Base-by-base conservation (phyloP, 2,329 filamentous ascomycete genomes). In the Didymella exigua region DNA sequence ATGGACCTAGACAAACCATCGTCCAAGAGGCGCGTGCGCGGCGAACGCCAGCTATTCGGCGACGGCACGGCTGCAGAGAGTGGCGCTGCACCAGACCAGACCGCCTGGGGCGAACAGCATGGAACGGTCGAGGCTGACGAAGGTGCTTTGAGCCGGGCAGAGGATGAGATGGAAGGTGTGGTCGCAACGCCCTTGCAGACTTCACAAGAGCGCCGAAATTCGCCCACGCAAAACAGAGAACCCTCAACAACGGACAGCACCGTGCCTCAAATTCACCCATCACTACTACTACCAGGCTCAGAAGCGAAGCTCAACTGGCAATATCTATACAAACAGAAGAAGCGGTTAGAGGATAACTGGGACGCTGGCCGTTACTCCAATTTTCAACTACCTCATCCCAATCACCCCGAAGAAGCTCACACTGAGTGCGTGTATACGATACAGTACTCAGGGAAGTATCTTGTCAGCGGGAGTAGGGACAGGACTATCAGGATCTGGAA, bases 381-480 rank as follows among this genome's bases (percentile, higher is more conserved):
- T 60, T 98, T 98, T 68, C 91, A 96, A 71, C 83, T 99, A 1
- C 95, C 95, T 0, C 91, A 96, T 68, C 92, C 92, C 0, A 82
- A 86, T 31, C 82, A 92, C 66, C 86, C 86, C 1, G 83, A 90
- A 27, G 93, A 98, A 72, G 91, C 90, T 0, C 95, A 99, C 71
- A 83, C 82, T 18, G 93, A 98, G 70, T 98, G 93, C 73, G 92
- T 99, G 11, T 99, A 99, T 75, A 93, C 91, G 2, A 86, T 99
- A 48, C 93, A 99, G 73, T 96, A 93, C 69, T 89, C 89, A 49
- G 83, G 88, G 1, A 88, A 91, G 60, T 95, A 89, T 73, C 82
- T 99, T 9, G 93, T 98, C 44, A 98, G 93, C 70, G 95, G 95
- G 14, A 98, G 93, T 68, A 85, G 95, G 48, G 95, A 99, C 70